Percentiles rank a stretch among this genome's conserved stretches.
Evolutionary conservation across 768 basidiomycete genomes (phyloP).

Genomic region (Lepiota venenata): DNA sequence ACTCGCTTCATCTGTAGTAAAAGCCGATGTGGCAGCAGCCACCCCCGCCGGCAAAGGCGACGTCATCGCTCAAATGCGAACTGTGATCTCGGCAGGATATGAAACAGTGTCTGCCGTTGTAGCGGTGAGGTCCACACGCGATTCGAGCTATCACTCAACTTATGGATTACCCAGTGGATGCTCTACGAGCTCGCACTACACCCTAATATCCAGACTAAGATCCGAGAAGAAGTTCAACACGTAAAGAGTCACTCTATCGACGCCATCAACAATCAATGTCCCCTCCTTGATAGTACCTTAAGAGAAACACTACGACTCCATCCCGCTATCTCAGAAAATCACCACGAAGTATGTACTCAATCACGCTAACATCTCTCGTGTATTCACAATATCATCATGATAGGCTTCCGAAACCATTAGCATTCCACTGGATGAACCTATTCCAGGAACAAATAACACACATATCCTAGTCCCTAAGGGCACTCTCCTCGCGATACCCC

Average conservation of each 20-base stretch:
- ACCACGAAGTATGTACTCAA: conserved; percentile 45
- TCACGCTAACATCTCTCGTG: not conserved
- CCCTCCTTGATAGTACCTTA: conserved; percentile 57
- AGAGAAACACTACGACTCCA: conserved; percentile 62
- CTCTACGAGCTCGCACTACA: conserved; percentile 58
- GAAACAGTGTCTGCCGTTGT: conserved; percentile 46
- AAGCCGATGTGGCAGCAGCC: conserved; percentile 39
- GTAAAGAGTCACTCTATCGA: conserved; percentile 50
- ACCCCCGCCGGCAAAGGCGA: conserved; percentile 40
- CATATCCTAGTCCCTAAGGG: conserved; percentile 53
- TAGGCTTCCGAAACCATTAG: conserved; percentile 49
- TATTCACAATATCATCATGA: conserved; percentile 7
- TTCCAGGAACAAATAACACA: conserved; percentile 39
- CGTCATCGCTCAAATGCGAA: conserved; percentile 58
- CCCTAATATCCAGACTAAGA: conserved; percentile 46
- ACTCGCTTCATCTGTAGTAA: conserved; percentile 22
- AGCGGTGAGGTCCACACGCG: conserved; percentile 29
- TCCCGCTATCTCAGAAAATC: conserved; percentile 61
- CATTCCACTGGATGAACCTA: conserved; percentile 52
- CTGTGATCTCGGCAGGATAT: conserved; percentile 60
- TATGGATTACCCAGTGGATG: conserved; percentile 45
- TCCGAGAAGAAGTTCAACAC: conserved; percentile 51
- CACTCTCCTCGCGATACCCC: conserved; percentile 50
- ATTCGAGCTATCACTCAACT: conserved; percentile 13
- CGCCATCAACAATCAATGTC: conserved; percentile 42